Percentiles rank a stretch among this genome's conserved stretches.
These are phyloP conservation scores for Nyctanthes arbortristis DNA, from an alignment of 257 asterid species.

Conservation along the genomic window DNA sequence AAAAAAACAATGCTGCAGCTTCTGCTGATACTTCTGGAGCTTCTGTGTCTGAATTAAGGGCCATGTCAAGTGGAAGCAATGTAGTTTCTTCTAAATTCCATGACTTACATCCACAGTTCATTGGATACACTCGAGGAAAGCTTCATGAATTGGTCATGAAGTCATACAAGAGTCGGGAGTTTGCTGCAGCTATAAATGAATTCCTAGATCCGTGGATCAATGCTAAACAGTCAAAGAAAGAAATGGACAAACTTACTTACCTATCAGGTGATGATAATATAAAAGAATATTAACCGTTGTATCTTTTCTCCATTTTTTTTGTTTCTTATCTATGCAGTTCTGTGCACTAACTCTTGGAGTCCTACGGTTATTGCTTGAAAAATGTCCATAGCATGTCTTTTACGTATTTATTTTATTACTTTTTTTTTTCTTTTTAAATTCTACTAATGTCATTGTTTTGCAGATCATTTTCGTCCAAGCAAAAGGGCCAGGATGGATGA, in stretches of 20 bases:
- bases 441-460: conserved; percentile 26
- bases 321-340: conserved; percentile 11
- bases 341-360: conserved; percentile 11
- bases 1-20: conserved; percentile 33
- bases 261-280: conserved; percentile 56
- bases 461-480: conserved; percentile 68
- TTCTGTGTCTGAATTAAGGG: conserved; percentile 36
- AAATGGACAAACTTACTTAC: conserved; percentile 54
- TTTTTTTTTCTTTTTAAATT: conserved; percentile 18
- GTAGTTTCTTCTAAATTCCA: conserved; percentile 54
- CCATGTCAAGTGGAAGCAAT: conserved; percentile 28
- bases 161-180: conserved; percentile 94
- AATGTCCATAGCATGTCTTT: background rate
- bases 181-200: conserved; percentile 98
- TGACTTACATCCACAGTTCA: conserved; percentile 82
- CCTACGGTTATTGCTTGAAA: background rate
- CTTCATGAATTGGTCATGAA: conserved; percentile 98
- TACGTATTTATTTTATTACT: conserved; percentile 12
- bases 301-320: background rate
- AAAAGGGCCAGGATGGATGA: conserved; percentile 68
- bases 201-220: conserved; percentile 97
- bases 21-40: conserved; percentile 28
- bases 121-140: conserved; percentile 91
- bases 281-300: background rate
- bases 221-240: conserved; percentile 90